These are phyloP conservation scores for Lachnellula hyalina DNA, from an alignment of 2,329 filamentous ascomycete genomes.

Conservation along the genomic window DNA sequence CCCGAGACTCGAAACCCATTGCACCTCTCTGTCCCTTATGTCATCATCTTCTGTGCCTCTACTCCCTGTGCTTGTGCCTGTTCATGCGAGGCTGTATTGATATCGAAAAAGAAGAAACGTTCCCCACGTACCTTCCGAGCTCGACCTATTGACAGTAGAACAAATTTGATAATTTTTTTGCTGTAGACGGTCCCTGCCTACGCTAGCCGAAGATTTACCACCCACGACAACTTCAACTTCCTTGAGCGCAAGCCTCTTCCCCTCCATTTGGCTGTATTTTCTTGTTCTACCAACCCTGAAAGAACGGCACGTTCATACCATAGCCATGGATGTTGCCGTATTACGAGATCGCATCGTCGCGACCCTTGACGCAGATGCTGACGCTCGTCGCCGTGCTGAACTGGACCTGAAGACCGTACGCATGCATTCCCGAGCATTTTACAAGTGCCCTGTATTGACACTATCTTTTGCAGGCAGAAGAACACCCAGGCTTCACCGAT, in stretches of 20 bases:
- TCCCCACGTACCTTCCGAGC: too few species aligned
- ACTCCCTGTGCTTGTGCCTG: too few species aligned
- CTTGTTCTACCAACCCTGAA: conserved; percentile 6
- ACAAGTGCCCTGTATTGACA: conserved; percentile 10
- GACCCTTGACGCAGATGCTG: conserved; percentile 69
- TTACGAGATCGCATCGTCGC: conserved; percentile 72
- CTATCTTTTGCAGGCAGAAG: conserved; percentile 63
- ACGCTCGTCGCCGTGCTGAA: conserved; percentile 71
- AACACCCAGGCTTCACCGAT: conserved; percentile 83
- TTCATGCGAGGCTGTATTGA: too few species aligned
- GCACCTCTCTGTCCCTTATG: too few species aligned
- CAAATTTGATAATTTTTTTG: too few species aligned
- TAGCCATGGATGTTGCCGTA: conserved; percentile 64
- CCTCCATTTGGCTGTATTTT: conserved; percentile 4
- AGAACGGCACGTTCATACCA: conserved; percentile 12
- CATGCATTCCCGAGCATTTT: background rate
- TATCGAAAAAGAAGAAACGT: too few species aligned
- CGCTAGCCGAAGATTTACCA: background rate
- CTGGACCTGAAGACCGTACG: conserved; percentile 75
- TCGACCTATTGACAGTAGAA: too few species aligned
- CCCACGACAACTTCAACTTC: background rate
- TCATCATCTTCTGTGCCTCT: too few species aligned
- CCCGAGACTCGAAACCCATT: too few species aligned
- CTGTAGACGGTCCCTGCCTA: too few species aligned
- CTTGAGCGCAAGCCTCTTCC: too few species aligned